Evolutionary conservation across 129 eudicot species (phyloP), one percentile per base, ranked within the genome.

Genomic region (Pulicaria dysenterica): DNA sequence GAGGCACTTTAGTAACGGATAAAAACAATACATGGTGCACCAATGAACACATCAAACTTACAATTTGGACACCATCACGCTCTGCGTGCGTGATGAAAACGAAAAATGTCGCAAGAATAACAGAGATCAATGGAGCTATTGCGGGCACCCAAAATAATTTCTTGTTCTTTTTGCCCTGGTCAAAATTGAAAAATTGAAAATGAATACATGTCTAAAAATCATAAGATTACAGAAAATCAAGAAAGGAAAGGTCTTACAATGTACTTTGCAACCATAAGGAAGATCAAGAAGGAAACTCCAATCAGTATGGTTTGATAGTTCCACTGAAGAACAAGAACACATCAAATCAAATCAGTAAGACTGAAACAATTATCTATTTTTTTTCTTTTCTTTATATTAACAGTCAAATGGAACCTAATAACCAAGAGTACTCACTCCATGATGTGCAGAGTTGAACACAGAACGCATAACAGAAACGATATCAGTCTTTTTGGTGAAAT

Each of bases 141-240:
- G 96, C 96, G 31, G 96, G 73, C 64, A 90, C 62, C 96, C 96
- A 90, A 56, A 90, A 90, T 2, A 79, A 50, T 49, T 83, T 87
- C 76, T 75, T 90, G 81, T 87, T 78, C 82, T 54, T 85, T 44
- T 87, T 87, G 5, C 87, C 88, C 88, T 90, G 85, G 10, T 54
- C 15, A 57, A 7, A 24, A 19, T 50, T 41, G 60, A 2, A 19
- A 11, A 36, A 2, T 42, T 24, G 1, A 24, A 53, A 62, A 24
- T 69, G 6, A 38, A 65, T 42, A 43, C 3, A 19, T 14, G 5
- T 15, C 5, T 15, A 16, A 43, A 43, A 49, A 4, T 76, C 79
- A 79, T 79, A 82, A 72, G 31, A 81, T 79, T 51, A 80, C 41
- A 51, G 48, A 71, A 24, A 19, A 60, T 34, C 57, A 69, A 42